Conservation (phyloP, 1,139 yeast species). For the Torulaspora pretoriensis region DNA sequence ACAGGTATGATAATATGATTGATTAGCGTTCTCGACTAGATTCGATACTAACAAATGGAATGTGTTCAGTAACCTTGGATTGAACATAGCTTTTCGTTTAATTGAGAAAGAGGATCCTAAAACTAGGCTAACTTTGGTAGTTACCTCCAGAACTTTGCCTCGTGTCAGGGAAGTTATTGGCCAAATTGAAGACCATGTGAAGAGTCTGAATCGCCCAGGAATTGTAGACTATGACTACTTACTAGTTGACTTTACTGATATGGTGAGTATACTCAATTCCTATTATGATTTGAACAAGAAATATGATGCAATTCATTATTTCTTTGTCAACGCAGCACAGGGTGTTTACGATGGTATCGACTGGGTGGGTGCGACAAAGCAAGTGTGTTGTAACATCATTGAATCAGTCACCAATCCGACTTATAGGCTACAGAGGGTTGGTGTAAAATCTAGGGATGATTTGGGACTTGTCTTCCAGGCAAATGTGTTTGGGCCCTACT, state of each 20-base stretch:
- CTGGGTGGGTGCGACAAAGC: slow-evolving; percentile 71
- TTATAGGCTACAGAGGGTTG: slow-evolving; percentile 75
- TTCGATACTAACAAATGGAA: neutral
- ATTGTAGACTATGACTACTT: slow-evolving; percentile 79
- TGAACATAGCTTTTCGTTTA: slow-evolving; percentile 76
- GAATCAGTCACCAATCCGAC: slow-evolving; percentile 81
- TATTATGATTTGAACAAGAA: slow-evolving; percentile 62
- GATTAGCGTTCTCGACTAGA: neutral
- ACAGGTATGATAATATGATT: slow-evolving; percentile 39
- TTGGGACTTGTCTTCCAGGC: slow-evolving; percentile 91
- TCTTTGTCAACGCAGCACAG: slow-evolving; percentile 86
- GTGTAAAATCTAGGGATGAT: slow-evolving; percentile 65
- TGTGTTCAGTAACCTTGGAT: slow-evolving; percentile 63
- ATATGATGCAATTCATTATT: slow-evolving; percentile 64
- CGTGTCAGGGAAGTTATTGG: slow-evolving; percentile 74
- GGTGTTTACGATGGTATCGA: slow-evolving; percentile 83
- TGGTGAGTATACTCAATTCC: slow-evolving; percentile 79
- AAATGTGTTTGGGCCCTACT: slow-evolving; percentile 92
- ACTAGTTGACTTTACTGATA: slow-evolving; percentile 81
- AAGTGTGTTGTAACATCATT: slow-evolving; percentile 60
- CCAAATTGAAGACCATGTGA: slow-evolving; percentile 51
- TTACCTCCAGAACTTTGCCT: slow-evolving; percentile 85
- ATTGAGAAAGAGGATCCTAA: slow-evolving; percentile 54
- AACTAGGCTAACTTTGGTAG: slow-evolving; percentile 65
- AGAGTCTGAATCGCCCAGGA: slow-evolving; percentile 44